Evolutionary conservation across 192 early-diverging fungal genomes (phyloP).

Genomic region (Coemansia sp.): DNA sequence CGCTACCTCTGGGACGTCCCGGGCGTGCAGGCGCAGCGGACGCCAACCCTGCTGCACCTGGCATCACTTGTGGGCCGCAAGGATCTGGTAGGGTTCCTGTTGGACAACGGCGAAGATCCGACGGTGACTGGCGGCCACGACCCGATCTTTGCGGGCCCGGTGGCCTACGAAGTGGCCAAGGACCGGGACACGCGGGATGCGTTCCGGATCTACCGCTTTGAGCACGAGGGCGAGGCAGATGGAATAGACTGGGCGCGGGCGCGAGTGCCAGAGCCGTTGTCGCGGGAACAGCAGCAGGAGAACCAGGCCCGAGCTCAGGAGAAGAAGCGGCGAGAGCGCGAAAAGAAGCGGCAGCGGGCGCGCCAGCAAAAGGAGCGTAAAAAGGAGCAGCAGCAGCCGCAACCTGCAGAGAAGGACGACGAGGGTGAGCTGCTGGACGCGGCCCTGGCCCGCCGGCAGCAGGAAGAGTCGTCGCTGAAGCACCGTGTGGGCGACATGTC

Average conservation of each 20-base stretch:
- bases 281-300: constrained; percentile 13
- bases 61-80: constrained; percentile 58
- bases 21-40: constrained; percentile 23
- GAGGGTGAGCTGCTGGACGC: constrained; percentile 10
- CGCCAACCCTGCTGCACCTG: constrained; percentile 70
- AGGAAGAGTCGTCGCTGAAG: background rate
- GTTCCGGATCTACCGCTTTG: constrained; percentile 23
- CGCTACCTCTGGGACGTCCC: constrained; percentile 47
- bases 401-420: background rate
- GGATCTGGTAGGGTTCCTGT: constrained; percentile 59
- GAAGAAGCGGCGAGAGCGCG: constrained; percentile 9
- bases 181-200: constrained; percentile 22
- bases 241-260: constrained; percentile 39
- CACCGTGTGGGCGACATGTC: constrained; percentile 3
- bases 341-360: constrained; percentile 1
- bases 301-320: constrained; percentile 9
- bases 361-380: constrained; percentile 4
- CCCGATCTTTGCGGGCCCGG: constrained; percentile 19
- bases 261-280: constrained; percentile 19
- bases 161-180: constrained; percentile 23
- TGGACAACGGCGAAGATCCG: constrained; percentile 75
- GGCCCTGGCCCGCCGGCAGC: background rate
- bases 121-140: constrained; percentile 42
- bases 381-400: background rate
- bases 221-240: constrained; percentile 18